A percentile compares a stretch with the other conserved stretches of the same genome.
These are phyloP conservation scores for Agrocybe chaxingu DNA, from an alignment of 768 basidiomycete genomes.

Conservation along the genomic window DNA sequence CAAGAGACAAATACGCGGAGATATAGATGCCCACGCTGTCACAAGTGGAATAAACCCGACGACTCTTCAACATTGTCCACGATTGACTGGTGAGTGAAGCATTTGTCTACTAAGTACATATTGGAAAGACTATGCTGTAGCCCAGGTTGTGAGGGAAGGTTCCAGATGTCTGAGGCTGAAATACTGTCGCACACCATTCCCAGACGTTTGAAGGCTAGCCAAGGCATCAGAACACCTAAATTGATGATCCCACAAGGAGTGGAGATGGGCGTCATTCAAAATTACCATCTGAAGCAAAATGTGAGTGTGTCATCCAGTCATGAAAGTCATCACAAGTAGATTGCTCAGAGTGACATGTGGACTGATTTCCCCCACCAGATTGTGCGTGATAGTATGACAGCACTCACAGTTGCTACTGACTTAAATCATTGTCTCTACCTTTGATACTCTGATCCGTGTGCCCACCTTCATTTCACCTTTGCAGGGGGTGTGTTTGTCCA, in stretches of 20 bases:
- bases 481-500: neutral
- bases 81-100: neutral
- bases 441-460: neutral
- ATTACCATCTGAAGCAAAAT: neutral
- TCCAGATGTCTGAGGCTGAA: neutral
- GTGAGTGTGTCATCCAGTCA: neutral
- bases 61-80: neutral
- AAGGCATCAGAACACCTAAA: no score
- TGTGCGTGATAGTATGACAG: neutral
- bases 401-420: neutral
- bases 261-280: neutral
- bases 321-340: neutral
- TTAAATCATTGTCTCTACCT: neutral
- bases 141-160: neutral
- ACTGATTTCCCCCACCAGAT: no score
- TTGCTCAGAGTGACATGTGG: no score
- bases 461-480: neutral
- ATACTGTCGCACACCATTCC: neutral
- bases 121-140: neutral
- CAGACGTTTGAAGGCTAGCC: neutral
- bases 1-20: neutral
- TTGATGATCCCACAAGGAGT: neutral
- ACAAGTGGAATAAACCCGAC: neutral
- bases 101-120: neutral
- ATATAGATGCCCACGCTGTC: neutral